Evolutionary conservation across 2,329 filamentous ascomycete species (phyloP), one percentile per base, ranked within the genome.

Genomic region (Pseudomassariella vexata): DNA sequence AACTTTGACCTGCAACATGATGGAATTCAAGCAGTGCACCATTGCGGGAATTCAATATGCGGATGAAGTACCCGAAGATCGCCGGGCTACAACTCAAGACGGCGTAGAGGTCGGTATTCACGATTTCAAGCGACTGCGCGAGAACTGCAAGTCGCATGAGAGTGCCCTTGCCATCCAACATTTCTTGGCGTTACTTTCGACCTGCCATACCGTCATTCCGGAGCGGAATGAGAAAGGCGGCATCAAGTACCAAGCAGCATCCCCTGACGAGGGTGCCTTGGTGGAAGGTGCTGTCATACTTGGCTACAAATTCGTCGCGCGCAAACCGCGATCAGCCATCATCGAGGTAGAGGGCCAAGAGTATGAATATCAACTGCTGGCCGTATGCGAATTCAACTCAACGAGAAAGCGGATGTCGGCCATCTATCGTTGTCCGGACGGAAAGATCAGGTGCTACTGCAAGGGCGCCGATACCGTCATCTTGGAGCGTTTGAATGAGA

Each of bases 361-460:
- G 44, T 69, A 75, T 25, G 84, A 95, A 55, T 98, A 92, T 55
- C 86, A 95, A 56, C 70, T 98, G 23, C 65, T 98, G 37, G 90
- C 90, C 3, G 89, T 98, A n/a, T 95, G 90, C 57, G 92, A 98
- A 59, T 98, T 98, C 70, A 98, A 98, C 63, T 96, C 92, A 2
- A 92, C 88, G 7, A 75, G 92, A 49, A 98, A 98, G 66, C 75
- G 92, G 45, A 98, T 98, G 92, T 96, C 92, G 6, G 85, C 90
- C 15, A 94, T 98, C 45, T 95, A 94, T 65, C 80, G 94, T 32
- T 95, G 90, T 52, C 92, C 92, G 0, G 90, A 96, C 62, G 92
- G 92, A 41, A 95, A 92, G 63, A 83, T 98, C 38, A 74, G 92
- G 30, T 80, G 87, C 48, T 98, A 95, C 60, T 90, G 82, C 63